Base-by-base conservation (phyloP, 371 early-diverging fungal species). In the Zychaea mexicana region DNA sequence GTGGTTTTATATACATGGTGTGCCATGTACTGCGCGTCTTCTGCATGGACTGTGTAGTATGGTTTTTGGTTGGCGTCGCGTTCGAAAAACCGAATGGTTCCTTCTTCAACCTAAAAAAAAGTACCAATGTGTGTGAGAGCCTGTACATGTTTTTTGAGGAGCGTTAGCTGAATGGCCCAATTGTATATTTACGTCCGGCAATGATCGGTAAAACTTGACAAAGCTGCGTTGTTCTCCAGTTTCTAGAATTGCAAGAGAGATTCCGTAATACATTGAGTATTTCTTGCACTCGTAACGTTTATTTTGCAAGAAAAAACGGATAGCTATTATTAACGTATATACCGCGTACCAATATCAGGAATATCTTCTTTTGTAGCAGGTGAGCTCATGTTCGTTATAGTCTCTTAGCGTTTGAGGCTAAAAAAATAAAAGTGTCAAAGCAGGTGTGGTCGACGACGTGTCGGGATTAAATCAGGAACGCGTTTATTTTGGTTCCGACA, bases 1-100 rank as follows among this genome's bases (percentile, higher is more conserved):
- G 90, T 76, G 2, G 98, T 97, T 65, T 95, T 93, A 85, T 92
- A 97, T 3, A 97, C 88, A 38, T 76, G 71, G 39, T 89, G 81
- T 4, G 98, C 96, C 22, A 95, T 87, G 65, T 86, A 93, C 19
- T 84, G 66, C 0, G 98, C 98, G 66, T 97, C 94, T 7, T 90
- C 88, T 1, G 94, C 97, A 67, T 97, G 97, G 1, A 92, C 90
- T 45, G 90, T 92, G 71, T 94, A 97, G 52, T 78, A 78, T 30
- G 46, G 49, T 22, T 71, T 66, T 21, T 73, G 76, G 52, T 72
- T 80, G 7, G 70, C 69, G 31, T 83, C 77, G 36, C 94, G 82
- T 68, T 92, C 92, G 64, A 92, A 94, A 32, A 94, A 67, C 0
- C 92, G 81, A 27, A 94, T 78, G 15, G 90, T 88, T 3, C 79